Base-by-base conservation (phyloP, 1,139 yeast species). In the Candida anutae region DNA sequence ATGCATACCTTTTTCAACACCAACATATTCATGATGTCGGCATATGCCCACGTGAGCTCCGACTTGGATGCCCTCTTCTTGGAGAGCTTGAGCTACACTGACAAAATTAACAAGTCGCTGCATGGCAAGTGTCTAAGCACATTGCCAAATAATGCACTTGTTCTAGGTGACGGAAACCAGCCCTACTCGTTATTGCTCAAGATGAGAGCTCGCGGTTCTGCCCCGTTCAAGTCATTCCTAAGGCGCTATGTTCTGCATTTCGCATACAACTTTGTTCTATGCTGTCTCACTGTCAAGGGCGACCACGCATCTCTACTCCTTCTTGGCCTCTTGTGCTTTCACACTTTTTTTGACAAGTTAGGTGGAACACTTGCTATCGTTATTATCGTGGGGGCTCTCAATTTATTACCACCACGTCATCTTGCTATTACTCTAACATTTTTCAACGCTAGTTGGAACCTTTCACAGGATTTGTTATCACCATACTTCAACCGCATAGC, bases 401-500 rank as follows among this genome's bases (percentile, higher is more conserved):
- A 44, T 12, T 34, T 60, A 14, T 28, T 55, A 16, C 69, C 73
- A 1, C 47, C 54, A 20, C 38, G 49, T 18, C 50, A 54, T 34
- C 48, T 62, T 21, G 46, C 65, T 15, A 35, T 54, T 5, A 49
- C 69, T 17, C 43, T 72, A 23, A 51, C 67, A 6, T 51, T 66
- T 1, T 68, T 60, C 38, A 63, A 69, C 57, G 74, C 76, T 3
- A 52, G 69, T 6, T 43, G 66, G 10, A 51, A 62, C 25, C 50
- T 74, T 31, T 55, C 62, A 24, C 51, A 59, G 21, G 75, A 71
- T 30, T 55, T 76, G 23, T 53, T 75, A 22, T 48, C 51, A 8
- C 79, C 80, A 3, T 75, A 70, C 43, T 71, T 76, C 46, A 45
- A 56, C 10, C 50, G 71, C 15, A 52, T 73, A 13, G 69, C 72